Evolutionary conservation across 805 yeast species (phyloP).

Genomic region (Hemisphaericaspora nanyangensis): DNA sequence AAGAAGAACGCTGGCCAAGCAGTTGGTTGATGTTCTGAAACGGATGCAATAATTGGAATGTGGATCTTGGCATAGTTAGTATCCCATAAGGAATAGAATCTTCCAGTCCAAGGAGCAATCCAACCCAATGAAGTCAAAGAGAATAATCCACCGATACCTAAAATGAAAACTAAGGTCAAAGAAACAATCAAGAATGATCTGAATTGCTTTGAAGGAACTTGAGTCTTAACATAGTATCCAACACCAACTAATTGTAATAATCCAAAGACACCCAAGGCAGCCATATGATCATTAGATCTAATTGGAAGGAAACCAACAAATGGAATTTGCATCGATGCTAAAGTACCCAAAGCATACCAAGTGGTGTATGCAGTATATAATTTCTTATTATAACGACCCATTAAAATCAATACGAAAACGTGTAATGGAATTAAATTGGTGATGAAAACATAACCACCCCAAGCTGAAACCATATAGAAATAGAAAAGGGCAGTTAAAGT

Average conservation of each 20-base stretch:
- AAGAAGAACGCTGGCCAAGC: constrained; percentile 99
- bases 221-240: constrained; percentile 75
- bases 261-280: constrained; percentile 96
- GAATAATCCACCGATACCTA: constrained; percentile 71
- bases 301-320: constrained; percentile 97
- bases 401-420: constrained; percentile 79
- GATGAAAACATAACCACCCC: constrained; percentile 99
- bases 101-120: constrained; percentile 99
- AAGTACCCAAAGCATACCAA: constrained; percentile 96
- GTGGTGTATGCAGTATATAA: constrained; percentile 90
- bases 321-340: constrained; percentile 98
- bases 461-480: constrained; percentile 98
- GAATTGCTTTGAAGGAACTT: constrained; percentile 71
- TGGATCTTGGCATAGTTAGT: constrained; percentile 96
- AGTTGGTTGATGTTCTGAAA: constrained; percentile 99
- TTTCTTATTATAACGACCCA: constrained; percentile 89
- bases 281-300: constrained; percentile 97
- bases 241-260: constrained; percentile 84
- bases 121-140: constrained; percentile 84
- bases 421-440: constrained; percentile 96
- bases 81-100: constrained; percentile 98
- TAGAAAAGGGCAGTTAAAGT: constrained; percentile 81
- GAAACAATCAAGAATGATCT: constrained; percentile 62
- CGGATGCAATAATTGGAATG: constrained; percentile 97
- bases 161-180: constrained; percentile 46